Conservation (phyloP, 2,329 filamentous ascomycete species). For the Penicillium sp. region DNA sequence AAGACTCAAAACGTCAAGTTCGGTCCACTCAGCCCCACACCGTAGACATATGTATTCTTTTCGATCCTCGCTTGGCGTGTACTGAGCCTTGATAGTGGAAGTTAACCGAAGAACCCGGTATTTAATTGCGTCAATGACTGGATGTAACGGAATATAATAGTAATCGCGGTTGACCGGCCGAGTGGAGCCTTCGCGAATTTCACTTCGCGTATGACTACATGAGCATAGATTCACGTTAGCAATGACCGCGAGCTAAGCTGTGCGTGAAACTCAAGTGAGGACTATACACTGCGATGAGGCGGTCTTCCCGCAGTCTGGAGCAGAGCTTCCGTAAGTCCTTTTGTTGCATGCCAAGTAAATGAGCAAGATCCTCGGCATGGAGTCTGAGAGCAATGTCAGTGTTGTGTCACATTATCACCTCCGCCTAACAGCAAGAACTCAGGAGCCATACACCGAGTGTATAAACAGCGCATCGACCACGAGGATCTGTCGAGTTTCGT, state of each 20-base stretch:
- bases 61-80: slow-evolving; percentile 74
- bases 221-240: slow-evolving; percentile 5
- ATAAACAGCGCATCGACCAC: slow-evolving; percentile 75
- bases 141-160: slow-evolving; percentile 95
- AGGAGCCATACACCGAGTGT: slow-evolving; percentile 60
- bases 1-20: slow-evolving; percentile 80
- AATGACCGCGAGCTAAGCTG: background rate
- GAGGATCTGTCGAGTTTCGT: slow-evolving; percentile 77
- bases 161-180: slow-evolving; percentile 84
- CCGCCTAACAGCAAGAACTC: slow-evolving; percentile 7
- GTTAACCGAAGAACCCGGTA: slow-evolving; percentile 86
- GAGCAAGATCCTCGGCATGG: slow-evolving; percentile 81
- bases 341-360: slow-evolving; percentile 80
- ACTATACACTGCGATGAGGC: slow-evolving; percentile 73
- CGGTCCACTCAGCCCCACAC: slow-evolving; percentile 82
- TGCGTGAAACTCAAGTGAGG: slow-evolving; percentile 12
- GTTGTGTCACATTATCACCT: background rate
- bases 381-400: slow-evolving; percentile 47
- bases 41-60: slow-evolving; percentile 85
- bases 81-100: slow-evolving; percentile 80
- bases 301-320: slow-evolving; percentile 78
- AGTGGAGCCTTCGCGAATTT: slow-evolving; percentile 74
- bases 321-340: slow-evolving; percentile 91
- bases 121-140: slow-evolving; percentile 93
- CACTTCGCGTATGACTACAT: slow-evolving; percentile 65